Conservation (phyloP, 2,329 filamentous ascomycete species). For the Xylaria polymorpha region DNA sequence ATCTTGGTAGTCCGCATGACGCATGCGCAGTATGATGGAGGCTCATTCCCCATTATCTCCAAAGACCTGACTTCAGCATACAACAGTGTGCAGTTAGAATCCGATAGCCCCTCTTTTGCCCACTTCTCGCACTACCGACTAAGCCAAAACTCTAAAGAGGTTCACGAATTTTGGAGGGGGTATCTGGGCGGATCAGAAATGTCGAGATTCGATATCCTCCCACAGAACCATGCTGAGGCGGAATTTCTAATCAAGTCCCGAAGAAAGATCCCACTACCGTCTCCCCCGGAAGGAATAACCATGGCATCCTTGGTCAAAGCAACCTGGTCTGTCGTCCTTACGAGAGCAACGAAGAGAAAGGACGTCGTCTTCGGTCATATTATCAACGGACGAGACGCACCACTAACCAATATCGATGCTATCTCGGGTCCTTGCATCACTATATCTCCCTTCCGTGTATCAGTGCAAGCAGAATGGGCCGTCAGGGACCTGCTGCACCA, state of each 20-base stretch:
- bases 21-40: slow-evolving; percentile 29
- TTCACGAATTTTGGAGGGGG: slow-evolving; percentile 27
- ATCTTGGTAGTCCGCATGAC: slow-evolving; percentile 25
- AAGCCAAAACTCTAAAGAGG: background rate
- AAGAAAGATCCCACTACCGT: background rate
- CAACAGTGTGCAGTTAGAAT: background rate
- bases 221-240: background rate
- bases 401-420: background rate
- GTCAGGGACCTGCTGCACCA: slow-evolving; percentile 22
- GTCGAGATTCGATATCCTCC: background rate
- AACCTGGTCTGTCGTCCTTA: slow-evolving; percentile 23
- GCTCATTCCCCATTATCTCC: slow-evolving; percentile 19
- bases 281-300: slow-evolving; percentile 10
- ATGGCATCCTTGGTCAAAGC: slow-evolving; percentile 22
- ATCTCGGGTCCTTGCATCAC: slow-evolving; percentile 32
- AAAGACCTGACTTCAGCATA: slow-evolving; percentile 25
- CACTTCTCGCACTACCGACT: slow-evolving; percentile 15
- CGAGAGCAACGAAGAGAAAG: background rate
- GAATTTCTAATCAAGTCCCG: background rate
- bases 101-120: slow-evolving; percentile 19
- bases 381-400: slow-evolving; percentile 21
- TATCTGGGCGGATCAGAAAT: slow-evolving; percentile 23
- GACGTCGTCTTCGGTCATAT: slow-evolving; percentile 31
- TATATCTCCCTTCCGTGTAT: slow-evolving; percentile 28
- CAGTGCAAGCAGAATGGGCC: background rate